Conservation (phyloP, 2,329 filamentous ascomycete species). For the Calycina herbarum region DNA sequence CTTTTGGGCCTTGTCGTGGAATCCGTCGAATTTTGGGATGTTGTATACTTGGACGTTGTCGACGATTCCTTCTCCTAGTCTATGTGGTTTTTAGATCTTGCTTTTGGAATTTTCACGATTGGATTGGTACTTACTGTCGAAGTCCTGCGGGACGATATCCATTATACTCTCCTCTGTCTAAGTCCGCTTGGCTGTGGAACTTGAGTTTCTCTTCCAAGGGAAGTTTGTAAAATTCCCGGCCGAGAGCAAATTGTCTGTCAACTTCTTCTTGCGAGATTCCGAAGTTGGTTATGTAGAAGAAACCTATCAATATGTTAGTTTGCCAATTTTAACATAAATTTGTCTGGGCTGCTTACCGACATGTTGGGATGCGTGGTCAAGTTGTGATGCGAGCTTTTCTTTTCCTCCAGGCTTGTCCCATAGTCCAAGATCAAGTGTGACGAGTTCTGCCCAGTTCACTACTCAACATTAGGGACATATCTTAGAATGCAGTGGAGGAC, state of each 20-base stretch:
- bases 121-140: neutral
- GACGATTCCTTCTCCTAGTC: constrained; percentile 23
- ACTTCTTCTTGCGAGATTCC: constrained; percentile 61
- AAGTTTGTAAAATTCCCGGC: constrained; percentile 57
- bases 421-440: constrained; percentile 53
- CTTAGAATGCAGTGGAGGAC: constrained; percentile 22
- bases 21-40: constrained; percentile 56
- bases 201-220: constrained; percentile 59
- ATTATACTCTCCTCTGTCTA: constrained; percentile 56
- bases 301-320: constrained; percentile 28
- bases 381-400: constrained; percentile 50
- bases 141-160: constrained; percentile 52
- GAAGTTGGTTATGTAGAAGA: constrained; percentile 65
- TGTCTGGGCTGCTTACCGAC: constrained; percentile 39
- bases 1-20: constrained; percentile 42
- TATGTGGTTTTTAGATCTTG: neutral
- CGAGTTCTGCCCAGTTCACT: constrained; percentile 50
- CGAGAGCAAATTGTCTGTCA: constrained; percentile 61
- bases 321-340: neutral
- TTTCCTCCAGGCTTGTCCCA: constrained; percentile 52
- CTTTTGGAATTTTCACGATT: neutral
- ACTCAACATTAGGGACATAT: neutral
- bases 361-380: constrained; percentile 51
- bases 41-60: constrained; percentile 63
- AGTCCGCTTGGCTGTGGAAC: constrained; percentile 46